Evolutionary conservation across 805 yeast genomes (phyloP), one percentile per base, ranked within the genome.

Genomic region (Sporopachydermia quercuum): DNA sequence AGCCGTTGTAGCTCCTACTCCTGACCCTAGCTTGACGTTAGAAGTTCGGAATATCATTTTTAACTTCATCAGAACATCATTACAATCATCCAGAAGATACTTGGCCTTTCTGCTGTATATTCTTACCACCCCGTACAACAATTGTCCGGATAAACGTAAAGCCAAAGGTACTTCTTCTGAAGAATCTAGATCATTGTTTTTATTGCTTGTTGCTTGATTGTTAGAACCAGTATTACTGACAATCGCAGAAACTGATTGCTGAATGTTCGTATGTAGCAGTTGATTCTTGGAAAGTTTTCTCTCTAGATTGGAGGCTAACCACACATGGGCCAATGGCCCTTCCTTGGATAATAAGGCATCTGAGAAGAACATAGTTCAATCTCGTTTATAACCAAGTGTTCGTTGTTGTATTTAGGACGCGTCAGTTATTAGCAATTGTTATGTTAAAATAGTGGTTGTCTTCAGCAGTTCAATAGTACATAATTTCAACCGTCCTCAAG

Each of bases 251-350:
- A 79, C 71, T 14, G 87, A 78, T 43, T 75, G 70, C 11, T 70
- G 54, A 42, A 87, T 76, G 49, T 81, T 72, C 11, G 95, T 78
- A 49, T 71, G 76, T 38, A 84, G 62, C 36, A 78, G 64, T 52
- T 82, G 89, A 40, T 72, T 74, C 49, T 79, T 78, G 35, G 86
- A 69, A 23, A 83, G 68, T 47, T 77, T 78, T 49, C 75, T 74
- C 49, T 86, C 94, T 58, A 86, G 69, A 53, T 83, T 86, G 15
- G 95, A 89, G 5, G 96, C 96, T 37, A 86, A 65, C 96, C 96
- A 86, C 5, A 85, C 86, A 47, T 78, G 82, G 2, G 93, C 94
- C 44, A 86, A 63, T 1, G 94, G 94, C 2, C 94, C 93, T 52
- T 77, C 77, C 44, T 73, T 76, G 2, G 82, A 65, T 15, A 77